Evolutionary conservation across 441 rosid genomes (phyloP).

Genomic region (Pelargonium citronellum): DNA sequence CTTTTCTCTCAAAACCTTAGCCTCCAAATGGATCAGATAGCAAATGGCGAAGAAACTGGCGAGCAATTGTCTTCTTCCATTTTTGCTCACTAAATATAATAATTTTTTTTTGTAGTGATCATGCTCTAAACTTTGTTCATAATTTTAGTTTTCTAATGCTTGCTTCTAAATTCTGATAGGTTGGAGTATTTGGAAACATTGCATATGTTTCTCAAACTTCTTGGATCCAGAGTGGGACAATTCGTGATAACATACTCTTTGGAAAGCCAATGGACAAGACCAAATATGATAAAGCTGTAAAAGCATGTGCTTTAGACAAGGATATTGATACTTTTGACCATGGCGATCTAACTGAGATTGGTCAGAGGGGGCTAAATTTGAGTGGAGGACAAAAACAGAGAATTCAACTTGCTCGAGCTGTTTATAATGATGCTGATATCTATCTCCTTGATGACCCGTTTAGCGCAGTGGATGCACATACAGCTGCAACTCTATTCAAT

Average conservation of each 20-base stretch:
- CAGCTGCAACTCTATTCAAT: conserved; percentile 66
- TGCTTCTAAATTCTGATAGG: conserved; percentile 34
- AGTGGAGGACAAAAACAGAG: conserved; percentile 96
- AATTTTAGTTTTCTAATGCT: not conserved
- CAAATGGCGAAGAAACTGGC: too few species aligned
- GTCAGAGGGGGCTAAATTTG: conserved; percentile 86
- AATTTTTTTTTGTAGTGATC: too few species aligned
- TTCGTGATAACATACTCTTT: conserved; percentile 67
- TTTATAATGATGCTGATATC: conserved; percentile 69
- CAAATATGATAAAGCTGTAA: conserved; percentile 52
- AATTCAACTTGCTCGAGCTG: conserved; percentile 85
- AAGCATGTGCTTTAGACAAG: conserved; percentile 68
- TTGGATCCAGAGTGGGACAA: conserved; percentile 89
- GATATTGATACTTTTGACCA: conserved; percentile 55
- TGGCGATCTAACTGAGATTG: conserved; percentile 88
- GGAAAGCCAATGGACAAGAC: conserved; percentile 66
- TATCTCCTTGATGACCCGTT: conserved; percentile 85
- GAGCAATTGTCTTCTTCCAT: too few species aligned
- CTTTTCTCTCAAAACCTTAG: too few species aligned
- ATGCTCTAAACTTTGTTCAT: not conserved
- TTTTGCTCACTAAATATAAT: too few species aligned
- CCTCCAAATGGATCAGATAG: too few species aligned
- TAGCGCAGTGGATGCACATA: conserved; percentile 81
- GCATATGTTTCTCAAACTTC: conserved; percentile 91
- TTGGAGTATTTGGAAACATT: conserved; percentile 44